Conservation (phyloP, 352 stramenopile species). For the Pythium apleroticum region DNA sequence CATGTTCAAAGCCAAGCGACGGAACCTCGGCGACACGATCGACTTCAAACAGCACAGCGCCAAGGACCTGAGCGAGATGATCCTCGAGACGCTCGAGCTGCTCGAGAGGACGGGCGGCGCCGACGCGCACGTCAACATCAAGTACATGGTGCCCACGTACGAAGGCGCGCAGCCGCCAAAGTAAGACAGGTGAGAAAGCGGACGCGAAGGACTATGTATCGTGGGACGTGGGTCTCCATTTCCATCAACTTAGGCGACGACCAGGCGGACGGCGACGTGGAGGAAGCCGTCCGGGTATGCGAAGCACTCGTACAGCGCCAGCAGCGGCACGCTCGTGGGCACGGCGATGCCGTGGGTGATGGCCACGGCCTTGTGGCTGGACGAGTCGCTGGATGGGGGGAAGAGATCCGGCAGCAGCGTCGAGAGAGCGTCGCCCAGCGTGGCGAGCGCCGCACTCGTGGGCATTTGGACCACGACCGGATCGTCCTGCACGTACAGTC, state of each 20-base stretch:
- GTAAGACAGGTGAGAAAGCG: too few relatives aligned
- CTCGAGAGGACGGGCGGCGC: constrained; percentile 83
- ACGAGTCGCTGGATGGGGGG: constrained; percentile 10
- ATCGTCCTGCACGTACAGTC: constrained; percentile 55
- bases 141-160: constrained; percentile 97
- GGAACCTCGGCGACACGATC: constrained; percentile 90
- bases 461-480: constrained; percentile 69
- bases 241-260: constrained; percentile 1
- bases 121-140: constrained; percentile 94
- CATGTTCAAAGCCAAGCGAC: constrained; percentile 87
- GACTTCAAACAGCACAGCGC: constrained; percentile 86
- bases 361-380: constrained; percentile 7
- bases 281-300: constrained; percentile 78
- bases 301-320: constrained; percentile 64
- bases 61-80: constrained; percentile 83
- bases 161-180: constrained; percentile 53
- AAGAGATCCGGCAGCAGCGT: constrained; percentile 72
- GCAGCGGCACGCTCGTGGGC: constrained; percentile 47
- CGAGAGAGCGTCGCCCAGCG: constrained; percentile 47
- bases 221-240: not conserved
- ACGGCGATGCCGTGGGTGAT: constrained; percentile 55
- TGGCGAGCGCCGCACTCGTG: constrained; percentile 51
- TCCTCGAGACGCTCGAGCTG: constrained; percentile 87
- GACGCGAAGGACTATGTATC: not conserved
- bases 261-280: constrained; percentile 45